Evolutionary conservation across 169 alveolate genomes (phyloP).

Genomic region (Plasmodium knowlesi): DNA sequence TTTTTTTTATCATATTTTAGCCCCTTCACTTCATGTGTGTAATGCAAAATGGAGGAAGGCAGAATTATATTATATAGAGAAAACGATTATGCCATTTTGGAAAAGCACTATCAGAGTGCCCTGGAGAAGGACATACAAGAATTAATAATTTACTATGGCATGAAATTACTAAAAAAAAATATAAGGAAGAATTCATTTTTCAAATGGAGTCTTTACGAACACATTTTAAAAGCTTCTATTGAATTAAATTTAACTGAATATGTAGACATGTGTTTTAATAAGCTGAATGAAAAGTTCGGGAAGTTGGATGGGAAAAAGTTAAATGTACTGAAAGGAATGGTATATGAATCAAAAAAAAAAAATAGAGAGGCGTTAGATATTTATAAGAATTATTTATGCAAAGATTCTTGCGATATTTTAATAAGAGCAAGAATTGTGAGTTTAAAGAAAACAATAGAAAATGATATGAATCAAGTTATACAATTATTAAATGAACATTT

Average conservation of each 20-base stretch:
- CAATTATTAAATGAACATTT: conserved; percentile 76
- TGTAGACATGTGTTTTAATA: conserved; percentile 50
- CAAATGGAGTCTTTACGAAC: conserved; percentile 62
- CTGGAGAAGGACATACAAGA: conserved; percentile 58
- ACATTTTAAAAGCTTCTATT: conserved; percentile 35
- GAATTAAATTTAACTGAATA: conserved; percentile 59
- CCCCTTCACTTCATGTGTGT: neutral
- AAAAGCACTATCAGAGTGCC: conserved; percentile 24
- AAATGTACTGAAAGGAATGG: conserved; percentile 60
- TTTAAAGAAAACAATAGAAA: conserved; percentile 46
- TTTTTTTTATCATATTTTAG: neutral
- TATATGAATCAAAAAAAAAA: conserved; percentile 50
- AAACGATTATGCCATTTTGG: conserved; percentile 1
- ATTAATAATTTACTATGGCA: conserved; percentile 45
- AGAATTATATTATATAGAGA: conserved; percentile 7
- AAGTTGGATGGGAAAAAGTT: conserved; percentile 42
- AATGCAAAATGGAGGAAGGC: conserved; percentile 43
- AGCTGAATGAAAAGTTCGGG: conserved; percentile 47
- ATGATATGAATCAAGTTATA: conserved; percentile 62
- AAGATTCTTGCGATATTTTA: conserved; percentile 28
- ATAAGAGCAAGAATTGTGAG: conserved; percentile 66
- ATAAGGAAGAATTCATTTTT: conserved; percentile 5
- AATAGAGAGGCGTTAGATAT: conserved; percentile 55
- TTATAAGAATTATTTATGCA: conserved; percentile 28
- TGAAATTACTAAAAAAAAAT: conserved; percentile 23